phyloP scores from a whole-genome alignment of 176 grass and related monocot genomes.

The sorghum (Sorghum bicolor) region DNA sequence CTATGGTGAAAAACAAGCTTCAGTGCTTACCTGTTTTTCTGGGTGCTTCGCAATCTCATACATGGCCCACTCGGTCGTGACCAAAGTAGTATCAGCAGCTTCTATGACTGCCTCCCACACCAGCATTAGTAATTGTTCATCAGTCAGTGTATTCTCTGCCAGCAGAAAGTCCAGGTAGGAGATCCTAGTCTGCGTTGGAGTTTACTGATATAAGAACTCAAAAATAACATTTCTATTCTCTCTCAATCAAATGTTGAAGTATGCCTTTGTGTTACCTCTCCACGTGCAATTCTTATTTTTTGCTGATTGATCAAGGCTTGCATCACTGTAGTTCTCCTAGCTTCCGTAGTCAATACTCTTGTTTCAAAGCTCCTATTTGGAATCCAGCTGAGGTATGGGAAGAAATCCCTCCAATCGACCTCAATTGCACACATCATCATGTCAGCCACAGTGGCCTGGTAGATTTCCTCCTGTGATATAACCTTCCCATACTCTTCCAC shows the following conservation, averaged over 20 bases:
- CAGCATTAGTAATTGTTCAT: constrained; percentile 55
- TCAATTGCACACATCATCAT: constrained; percentile 85
- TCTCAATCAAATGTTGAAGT: neutral
- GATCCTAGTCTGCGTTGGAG: constrained; percentile 35
- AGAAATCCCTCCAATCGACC: constrained; percentile 97
- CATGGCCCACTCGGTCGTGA: constrained; percentile 87
- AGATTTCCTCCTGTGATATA: constrained; percentile 58
- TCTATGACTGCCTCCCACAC: constrained; percentile 82
- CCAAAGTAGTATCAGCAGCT: constrained; percentile 68
- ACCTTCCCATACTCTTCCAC: constrained; percentile 70
- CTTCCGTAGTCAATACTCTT: constrained; percentile 41
- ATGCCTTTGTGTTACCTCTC: constrained; percentile 46
- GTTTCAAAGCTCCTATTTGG: constrained; percentile 74
- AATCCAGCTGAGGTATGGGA: constrained; percentile 84
- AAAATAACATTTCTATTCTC: neutral
- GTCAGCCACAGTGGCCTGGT: constrained; percentile 49
- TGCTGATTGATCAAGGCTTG: constrained; percentile 61
- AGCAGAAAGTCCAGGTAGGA: constrained; percentile 74
- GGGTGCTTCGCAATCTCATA: constrained; percentile 76
- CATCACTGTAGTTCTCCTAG: constrained; percentile 45
- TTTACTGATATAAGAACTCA: neutral
- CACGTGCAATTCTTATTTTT: constrained; percentile 50
- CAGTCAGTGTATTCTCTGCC: constrained; percentile 56
- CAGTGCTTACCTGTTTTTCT: constrained; percentile 44
- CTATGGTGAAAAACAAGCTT: neutral